Percentiles rank a stretch among this genome's conserved stretches.
phyloP scores from a whole-genome alignment of 2,329 filamentous ascomycete genomes.

The Ophiognomonia clavigignenti-juglandacearum region DNA sequence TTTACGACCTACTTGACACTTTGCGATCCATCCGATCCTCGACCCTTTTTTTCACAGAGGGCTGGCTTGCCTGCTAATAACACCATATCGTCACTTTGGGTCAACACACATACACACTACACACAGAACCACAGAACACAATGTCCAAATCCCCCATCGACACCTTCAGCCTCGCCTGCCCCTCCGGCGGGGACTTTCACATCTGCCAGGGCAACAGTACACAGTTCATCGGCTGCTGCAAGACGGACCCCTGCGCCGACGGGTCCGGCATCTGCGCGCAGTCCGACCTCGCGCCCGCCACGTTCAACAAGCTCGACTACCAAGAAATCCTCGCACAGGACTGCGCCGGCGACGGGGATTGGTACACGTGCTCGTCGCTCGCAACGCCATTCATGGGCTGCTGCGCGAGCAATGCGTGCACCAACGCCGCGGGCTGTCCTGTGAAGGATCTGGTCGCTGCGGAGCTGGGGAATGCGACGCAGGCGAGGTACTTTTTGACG shows the following conservation, averaged over 20 bases:
- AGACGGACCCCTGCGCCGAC: conserved; percentile 28
- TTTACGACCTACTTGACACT: too few species aligned
- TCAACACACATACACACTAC: too few species aligned
- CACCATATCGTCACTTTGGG: too few species aligned
- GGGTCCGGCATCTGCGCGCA: conserved; percentile 29
- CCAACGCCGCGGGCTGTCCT: conserved; percentile 20
- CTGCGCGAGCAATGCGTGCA: conserved; percentile 31
- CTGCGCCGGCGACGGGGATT: conserved; percentile 24
- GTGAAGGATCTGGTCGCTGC: conserved; percentile 20
- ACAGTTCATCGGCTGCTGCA: conserved; percentile 37
- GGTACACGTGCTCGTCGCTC: conserved; percentile 29
- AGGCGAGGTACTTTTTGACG: conserved; percentile 15
- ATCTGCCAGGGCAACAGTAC: conserved; percentile 26
- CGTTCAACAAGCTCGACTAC: conserved; percentile 24
- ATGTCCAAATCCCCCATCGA: not conserved
- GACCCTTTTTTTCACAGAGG: too few species aligned
- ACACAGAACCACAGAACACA: too few species aligned
- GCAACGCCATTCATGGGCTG: conserved; percentile 34
- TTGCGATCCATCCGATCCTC: too few species aligned
- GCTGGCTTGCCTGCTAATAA: too few species aligned
- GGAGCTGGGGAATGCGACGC: conserved; percentile 15
- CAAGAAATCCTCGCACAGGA: conserved; percentile 25
- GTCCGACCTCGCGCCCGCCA: conserved; percentile 21
- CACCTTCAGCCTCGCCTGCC: conserved; percentile 22
- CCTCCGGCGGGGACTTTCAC: conserved; percentile 29